A percentile compares a stretch with the other conserved stretches of the same genome.
Conservation (phyloP, 805 yeast genomes). For the Candida incommunis region DNA sequence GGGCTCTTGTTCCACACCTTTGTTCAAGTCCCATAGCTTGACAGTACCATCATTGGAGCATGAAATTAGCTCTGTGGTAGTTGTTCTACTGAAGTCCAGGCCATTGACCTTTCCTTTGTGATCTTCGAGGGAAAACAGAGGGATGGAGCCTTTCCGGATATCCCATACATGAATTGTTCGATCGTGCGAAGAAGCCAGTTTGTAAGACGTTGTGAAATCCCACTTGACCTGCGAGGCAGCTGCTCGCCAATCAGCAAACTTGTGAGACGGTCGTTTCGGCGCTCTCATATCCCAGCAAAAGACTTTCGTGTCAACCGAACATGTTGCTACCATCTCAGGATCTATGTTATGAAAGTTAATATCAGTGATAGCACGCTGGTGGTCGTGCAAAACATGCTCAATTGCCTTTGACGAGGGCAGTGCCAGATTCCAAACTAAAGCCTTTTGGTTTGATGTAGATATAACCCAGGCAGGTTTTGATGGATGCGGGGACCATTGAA, state of each 20-base stretch:
- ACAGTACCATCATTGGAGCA: constrained; percentile 80
- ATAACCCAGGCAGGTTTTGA: constrained; percentile 82
- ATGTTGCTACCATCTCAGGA: constrained; percentile 82
- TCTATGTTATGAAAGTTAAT: constrained; percentile 80
- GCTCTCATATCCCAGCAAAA: constrained; percentile 84
- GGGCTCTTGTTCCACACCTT: constrained; percentile 30
- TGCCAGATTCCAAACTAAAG: constrained; percentile 83
- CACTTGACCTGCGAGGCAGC: constrained; percentile 94
- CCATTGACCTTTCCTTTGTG: constrained; percentile 86
- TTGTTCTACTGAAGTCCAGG: constrained; percentile 59
- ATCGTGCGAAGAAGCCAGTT: constrained; percentile 80
- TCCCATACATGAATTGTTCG: constrained; percentile 80
- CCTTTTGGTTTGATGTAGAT: constrained; percentile 90
- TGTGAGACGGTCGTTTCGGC: constrained; percentile 51
- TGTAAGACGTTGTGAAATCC: constrained; percentile 62
- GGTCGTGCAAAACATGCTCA: constrained; percentile 78
- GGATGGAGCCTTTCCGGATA: constrained; percentile 63
- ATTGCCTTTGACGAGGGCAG: constrained; percentile 61
- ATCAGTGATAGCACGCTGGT: constrained; percentile 88
- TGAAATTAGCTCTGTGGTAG: constrained; percentile 50
- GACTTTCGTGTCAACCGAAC: constrained; percentile 81
- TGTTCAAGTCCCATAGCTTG: constrained; percentile 62
- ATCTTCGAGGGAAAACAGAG: constrained; percentile 53
- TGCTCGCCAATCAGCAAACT: constrained; percentile 90
- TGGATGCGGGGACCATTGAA: constrained; percentile 93